Percentiles rank a stretch among this genome's conserved stretches.
phyloP scores from a whole-genome alignment of 257 asterid genomes.

The Oldenlandia corymbosa region DNA sequence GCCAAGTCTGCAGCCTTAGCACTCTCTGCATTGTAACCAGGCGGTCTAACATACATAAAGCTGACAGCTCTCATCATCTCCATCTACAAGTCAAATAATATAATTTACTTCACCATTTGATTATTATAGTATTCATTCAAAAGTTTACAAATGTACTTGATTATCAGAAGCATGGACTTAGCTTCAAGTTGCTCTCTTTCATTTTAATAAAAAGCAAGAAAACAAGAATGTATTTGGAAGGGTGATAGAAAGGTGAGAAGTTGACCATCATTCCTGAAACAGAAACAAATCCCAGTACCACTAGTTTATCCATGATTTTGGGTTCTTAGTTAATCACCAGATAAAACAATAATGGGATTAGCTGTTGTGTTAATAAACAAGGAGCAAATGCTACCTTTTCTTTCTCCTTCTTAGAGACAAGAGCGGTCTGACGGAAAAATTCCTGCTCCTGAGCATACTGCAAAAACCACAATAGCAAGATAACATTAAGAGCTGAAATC shows the following conservation, averaged over 20 bases:
- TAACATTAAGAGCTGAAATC: neutral
- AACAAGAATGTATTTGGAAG: neutral
- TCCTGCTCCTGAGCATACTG: slow-evolving; percentile 99
- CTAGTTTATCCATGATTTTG: neutral
- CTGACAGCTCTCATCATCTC: slow-evolving; percentile 99
- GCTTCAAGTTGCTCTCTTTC: slow-evolving; percentile 27
- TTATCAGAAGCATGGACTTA: slow-evolving; percentile 55
- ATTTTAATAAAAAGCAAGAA: neutral
- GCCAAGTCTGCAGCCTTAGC: slow-evolving; percentile 94
- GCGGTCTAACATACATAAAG: slow-evolving; percentile 96
- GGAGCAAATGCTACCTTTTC: slow-evolving; percentile 53
- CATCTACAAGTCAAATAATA: slow-evolving; percentile 41
- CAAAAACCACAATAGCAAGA: slow-evolving; percentile 2
- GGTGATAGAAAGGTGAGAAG: neutral
- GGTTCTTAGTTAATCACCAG: slow-evolving; percentile 69
- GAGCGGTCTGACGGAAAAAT: slow-evolving; percentile 83
- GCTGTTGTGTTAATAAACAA: neutral
- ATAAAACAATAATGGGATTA: neutral
- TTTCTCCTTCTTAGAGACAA: slow-evolving; percentile 82
- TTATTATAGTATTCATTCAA: neutral
- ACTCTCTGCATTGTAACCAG: slow-evolving; percentile 96
- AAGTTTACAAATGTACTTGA: no score
- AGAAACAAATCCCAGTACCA: neutral
- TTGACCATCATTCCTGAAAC: neutral
- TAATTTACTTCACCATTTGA: neutral